These are phyloP conservation scores for Alectoria sarmentosa DNA, from an alignment of 495 filamentous ascomycete species.

Conservation along the genomic window DNA sequence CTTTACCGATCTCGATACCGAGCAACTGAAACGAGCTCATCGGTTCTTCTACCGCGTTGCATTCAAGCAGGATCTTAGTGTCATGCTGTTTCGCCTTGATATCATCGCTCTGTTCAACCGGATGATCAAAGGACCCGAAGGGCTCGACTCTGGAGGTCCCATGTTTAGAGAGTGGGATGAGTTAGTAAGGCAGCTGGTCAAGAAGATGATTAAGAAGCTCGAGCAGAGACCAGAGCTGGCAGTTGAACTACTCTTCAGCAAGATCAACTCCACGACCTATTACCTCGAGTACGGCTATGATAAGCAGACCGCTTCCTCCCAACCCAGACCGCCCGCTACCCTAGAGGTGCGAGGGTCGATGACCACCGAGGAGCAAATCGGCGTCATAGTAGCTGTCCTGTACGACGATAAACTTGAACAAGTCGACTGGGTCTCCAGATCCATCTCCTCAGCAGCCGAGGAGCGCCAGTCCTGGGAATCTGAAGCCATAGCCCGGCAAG, in stretches of 20 bases:
- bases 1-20: constrained; percentile 71
- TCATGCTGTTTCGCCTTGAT: constrained; percentile 83
- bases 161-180: constrained; percentile 89
- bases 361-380: constrained; percentile 61
- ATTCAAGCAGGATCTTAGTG: constrained; percentile 86
- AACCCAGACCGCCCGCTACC: constrained; percentile 59
- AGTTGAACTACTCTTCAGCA: constrained; percentile 90
- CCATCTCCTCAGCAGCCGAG: constrained; percentile 56
- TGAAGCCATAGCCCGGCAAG: constrained; percentile 51
- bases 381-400: constrained; percentile 68
- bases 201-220: constrained; percentile 67
- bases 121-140: constrained; percentile 87
- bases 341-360: constrained; percentile 70
- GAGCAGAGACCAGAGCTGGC: constrained; percentile 74
- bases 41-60: constrained; percentile 92
- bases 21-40: constrained; percentile 87
- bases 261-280: constrained; percentile 72
- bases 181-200: constrained; percentile 72
- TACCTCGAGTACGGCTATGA: constrained; percentile 90
- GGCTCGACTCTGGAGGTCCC: constrained; percentile 53
- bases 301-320: constrained; percentile 58
- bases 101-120: constrained; percentile 81
- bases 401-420: constrained; percentile 67
- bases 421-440: constrained; percentile 73
- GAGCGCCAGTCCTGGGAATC: constrained; percentile 79